These are phyloP conservation scores for Metschnikowia koreensis DNA, from an alignment of 805 yeast species.

Conservation along the genomic window DNA sequence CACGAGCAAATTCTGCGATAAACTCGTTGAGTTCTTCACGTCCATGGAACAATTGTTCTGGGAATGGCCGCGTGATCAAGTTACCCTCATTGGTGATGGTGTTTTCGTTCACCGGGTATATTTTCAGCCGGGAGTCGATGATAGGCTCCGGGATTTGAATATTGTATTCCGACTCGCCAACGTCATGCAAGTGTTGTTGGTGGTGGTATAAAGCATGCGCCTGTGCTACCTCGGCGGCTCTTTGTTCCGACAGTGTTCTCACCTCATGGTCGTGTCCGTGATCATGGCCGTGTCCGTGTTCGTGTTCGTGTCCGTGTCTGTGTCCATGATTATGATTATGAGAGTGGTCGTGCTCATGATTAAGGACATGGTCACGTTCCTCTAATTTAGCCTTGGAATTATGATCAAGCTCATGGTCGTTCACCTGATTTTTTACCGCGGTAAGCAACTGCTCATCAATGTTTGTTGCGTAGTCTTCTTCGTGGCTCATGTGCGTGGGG, in stretches of 20 bases:
- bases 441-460: slow-evolving; percentile 44
- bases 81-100: slow-evolving; percentile 49
- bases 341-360: slow-evolving; percentile 9
- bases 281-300: slow-evolving; percentile 8
- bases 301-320: slow-evolving; percentile 3
- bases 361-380: slow-evolving; percentile 19
- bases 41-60: slow-evolving; percentile 50
- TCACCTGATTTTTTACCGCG: slow-evolving; percentile 32
- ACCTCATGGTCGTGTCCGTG: slow-evolving; percentile 8
- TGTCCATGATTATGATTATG: not conserved
- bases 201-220: slow-evolving; percentile 22
- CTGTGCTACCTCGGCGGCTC: slow-evolving; percentile 17
- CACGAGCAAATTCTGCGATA: slow-evolving; percentile 54
- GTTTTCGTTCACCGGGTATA: slow-evolving; percentile 44
- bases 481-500: slow-evolving; percentile 24
- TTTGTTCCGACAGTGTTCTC: slow-evolving; percentile 17
- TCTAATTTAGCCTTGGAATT: slow-evolving; percentile 31
- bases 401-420: slow-evolving; percentile 27
- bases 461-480: slow-evolving; percentile 31
- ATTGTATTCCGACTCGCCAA: slow-evolving; percentile 37
- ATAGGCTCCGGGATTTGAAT: slow-evolving; percentile 48
- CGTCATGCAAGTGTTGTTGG: slow-evolving; percentile 23
- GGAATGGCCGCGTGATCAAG: slow-evolving; percentile 52
- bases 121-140: slow-evolving; percentile 40
- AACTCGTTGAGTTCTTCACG: slow-evolving; percentile 52